Conservation (phyloP, 139 green algal species). For the Zygnema circumcarinatum region DNA sequence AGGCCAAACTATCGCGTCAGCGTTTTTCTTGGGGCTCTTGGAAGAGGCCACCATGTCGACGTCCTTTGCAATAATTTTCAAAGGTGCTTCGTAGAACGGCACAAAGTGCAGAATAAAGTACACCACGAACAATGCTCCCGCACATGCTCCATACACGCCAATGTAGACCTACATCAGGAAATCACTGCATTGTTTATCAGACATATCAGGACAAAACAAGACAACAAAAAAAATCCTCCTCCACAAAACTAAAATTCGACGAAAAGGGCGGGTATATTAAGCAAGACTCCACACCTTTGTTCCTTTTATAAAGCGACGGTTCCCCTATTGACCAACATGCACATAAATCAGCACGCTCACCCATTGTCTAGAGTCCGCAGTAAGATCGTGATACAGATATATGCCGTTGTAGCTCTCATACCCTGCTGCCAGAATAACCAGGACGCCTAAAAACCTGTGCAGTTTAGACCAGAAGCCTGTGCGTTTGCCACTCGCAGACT, state of each 20-base stretch:
- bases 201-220: too few species aligned
- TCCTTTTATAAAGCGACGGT: too few species aligned
- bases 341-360: too few species aligned
- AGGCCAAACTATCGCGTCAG: not conserved
- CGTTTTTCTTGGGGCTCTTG: not conserved
- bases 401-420: not conserved
- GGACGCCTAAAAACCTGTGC: not conserved
- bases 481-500: not conserved
- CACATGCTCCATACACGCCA: not conserved
- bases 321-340: too few species aligned
- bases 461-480: not conserved
- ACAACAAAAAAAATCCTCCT: too few species aligned
- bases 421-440: not conserved
- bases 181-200: too few species aligned
- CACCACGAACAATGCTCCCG: not conserved
- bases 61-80: not conserved
- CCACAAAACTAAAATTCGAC: too few species aligned
- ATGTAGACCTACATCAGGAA: not conserved
- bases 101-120: not conserved
- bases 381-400: not conserved
- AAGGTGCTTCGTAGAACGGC: not conserved
- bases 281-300: too few species aligned
- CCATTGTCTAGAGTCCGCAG: not conserved
- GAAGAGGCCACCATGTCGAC: not conserved
- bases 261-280: too few species aligned